Percentiles rank a stretch among this genome's conserved stretches.
These are phyloP conservation scores for Rhizophagus prolifer DNA, from an alignment of 192 early-diverging fungal genomes.

Conservation along the genomic window DNA sequence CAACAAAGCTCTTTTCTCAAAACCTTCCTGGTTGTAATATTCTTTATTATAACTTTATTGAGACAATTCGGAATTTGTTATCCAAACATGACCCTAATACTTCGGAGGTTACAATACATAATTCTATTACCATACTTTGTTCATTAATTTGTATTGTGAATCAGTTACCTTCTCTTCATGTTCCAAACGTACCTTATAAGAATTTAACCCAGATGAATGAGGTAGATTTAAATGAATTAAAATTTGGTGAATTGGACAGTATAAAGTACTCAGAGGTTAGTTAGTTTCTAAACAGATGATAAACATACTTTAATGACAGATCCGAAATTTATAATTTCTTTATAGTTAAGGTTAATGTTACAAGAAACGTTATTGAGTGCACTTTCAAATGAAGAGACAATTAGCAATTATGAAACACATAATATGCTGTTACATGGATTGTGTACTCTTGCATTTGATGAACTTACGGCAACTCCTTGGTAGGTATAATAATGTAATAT, in stretches of 20 bases:
- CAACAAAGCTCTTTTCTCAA: constrained; percentile 62
- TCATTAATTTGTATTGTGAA: constrained; percentile 44
- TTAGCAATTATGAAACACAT: constrained; percentile 37
- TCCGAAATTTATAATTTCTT: background rate
- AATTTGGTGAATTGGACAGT: background rate
- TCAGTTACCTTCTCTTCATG: constrained; percentile 24
- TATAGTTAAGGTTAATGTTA: constrained; percentile 37
- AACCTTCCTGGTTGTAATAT: constrained; percentile 68
- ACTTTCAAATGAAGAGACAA: constrained; percentile 25
- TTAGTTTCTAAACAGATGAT: background rate
- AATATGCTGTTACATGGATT: constrained; percentile 43
- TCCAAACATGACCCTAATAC: constrained; percentile 17
- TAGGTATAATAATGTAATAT: constrained; percentile 23
- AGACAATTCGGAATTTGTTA: constrained; percentile 62
- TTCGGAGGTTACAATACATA: constrained; percentile 46
- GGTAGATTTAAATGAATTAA: background rate
- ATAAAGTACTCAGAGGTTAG: constrained; percentile 13
- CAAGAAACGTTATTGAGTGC: constrained; percentile 35
- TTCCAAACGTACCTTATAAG: constrained; percentile 23
- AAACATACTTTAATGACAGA: background rate
- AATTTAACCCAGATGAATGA: constrained; percentile 1
- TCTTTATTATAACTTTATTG: constrained; percentile 64
- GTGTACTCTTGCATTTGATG: constrained; percentile 36
- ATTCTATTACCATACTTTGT: constrained; percentile 42
- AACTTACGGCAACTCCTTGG: constrained; percentile 33